Base-by-base conservation (phyloP, 2,329 filamentous ascomycete species). In the Aspergillus glaucus region DNA sequence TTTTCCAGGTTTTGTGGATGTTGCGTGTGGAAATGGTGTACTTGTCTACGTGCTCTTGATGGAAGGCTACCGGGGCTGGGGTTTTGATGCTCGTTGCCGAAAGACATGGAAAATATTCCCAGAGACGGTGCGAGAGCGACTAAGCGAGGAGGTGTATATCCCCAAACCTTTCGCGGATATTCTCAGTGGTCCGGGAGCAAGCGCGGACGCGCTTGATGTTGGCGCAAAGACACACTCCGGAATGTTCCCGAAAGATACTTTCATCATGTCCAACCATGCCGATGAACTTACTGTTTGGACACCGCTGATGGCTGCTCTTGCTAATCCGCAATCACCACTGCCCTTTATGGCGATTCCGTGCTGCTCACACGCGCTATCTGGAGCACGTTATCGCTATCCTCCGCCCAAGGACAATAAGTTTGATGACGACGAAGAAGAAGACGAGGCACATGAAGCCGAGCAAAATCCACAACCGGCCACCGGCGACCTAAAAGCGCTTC, bases 221-320 rank as follows among this genome's bases (percentile, higher is more conserved):
- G 59, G 52, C 6, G 49, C 61, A 26, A 46, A 54, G 10, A 59
- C 61, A 7, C 66, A 70, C 42, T 60, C 64, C 53, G 93, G 92
- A 32, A 62, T 76, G 8, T 95, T 97, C 61, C 76, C 81, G 0
- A 65, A 68, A 14, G 82, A 82, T 24, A 94, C 89, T 0, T 98
- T 98, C 68, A 89, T 98, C 60, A 86, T 98, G 54, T 95, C 90
- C 44, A 98, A 98, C 63, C 93, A 98, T 66, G 92, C 92, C 9
- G 93, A 98, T 64, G 91, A 98, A 70, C 79, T 98, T 12, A 98
- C 93, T 0, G 82, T 88, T 0, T 98, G 93, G 93, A 97, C 93
- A 0, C 93, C 93, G 0, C 79, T 97, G 15, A 80, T 98, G 37
- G 91, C 88, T 1, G 80, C 82, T 6, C 73, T 89, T 1, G 63